Base-by-base conservation (phyloP, 2,329 filamentous ascomycete species). In the Diaporthe australafricana region DNA sequence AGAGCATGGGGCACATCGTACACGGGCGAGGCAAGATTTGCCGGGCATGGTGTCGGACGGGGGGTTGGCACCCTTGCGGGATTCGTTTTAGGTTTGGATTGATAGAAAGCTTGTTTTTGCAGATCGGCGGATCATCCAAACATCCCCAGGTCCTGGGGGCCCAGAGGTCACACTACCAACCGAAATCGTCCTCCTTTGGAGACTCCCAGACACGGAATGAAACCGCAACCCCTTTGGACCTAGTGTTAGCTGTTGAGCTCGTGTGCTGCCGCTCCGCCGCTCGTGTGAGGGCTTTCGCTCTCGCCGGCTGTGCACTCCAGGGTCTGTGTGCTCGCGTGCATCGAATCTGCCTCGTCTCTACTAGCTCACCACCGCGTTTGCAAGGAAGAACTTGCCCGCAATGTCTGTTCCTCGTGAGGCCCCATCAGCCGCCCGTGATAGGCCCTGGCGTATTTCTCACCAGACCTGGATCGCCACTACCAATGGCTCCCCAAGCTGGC, bases 31-130 rank as follows among this genome's bases (percentile, higher is more conserved):
- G 52, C 40, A 69, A 57, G 11, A 50, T 38, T 48, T 69, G 45
- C 38, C 50, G 66, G 66, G 30, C 25, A 40, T 25, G 8, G 30
- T 32, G 66, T 57, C 20, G 66, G 27, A 56, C 25, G 25, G 52
- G 25, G 52, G 60, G 60, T 48, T 30, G 42, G 27, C 27, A 17
- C 35, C 52, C 66, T 12, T 47, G 50, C 38, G 52, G 52, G 38
- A 47, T 27, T 69, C 45, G 38, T 48, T 48, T 60, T 55, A 57
- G 52, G 66, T 60, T 65, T 50, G 52, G 42, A 22, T 69, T 60
- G 66, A 69, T 57, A 57, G 66, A 69, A 69, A 69, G 52, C 52
- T 69, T 57, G 50, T 69, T 69, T 65, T 27, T 65, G 60, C 5
- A 65, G 60, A 65, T 65, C 60, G 45, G 45, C 45, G 60, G 60